Percentiles rank a stretch among this genome's conserved stretches.
Evolutionary conservation across 371 early-diverging fungal genomes (phyloP).

Genomic region (Mortierella sp.): DNA sequence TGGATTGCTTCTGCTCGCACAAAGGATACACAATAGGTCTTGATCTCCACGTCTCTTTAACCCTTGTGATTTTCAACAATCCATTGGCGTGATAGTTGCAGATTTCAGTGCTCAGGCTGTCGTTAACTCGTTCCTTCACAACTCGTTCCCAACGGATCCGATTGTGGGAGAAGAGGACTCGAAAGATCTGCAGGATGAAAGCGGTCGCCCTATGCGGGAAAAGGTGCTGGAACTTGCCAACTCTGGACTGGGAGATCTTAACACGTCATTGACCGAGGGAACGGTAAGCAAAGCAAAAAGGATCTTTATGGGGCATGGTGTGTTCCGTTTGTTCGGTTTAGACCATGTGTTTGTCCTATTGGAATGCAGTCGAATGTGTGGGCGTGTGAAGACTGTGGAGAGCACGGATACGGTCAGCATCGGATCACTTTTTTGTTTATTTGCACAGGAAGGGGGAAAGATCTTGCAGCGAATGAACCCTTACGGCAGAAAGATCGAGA

Average conservation of each 20-base stretch:
- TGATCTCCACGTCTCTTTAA: conserved; percentile 2
- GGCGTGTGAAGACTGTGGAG: conserved; percentile 1
- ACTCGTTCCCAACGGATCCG: conserved; percentile 85
- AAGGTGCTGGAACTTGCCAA: conserved; percentile 86
- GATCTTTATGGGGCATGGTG: background rate
- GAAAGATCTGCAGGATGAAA: conserved; percentile 81
- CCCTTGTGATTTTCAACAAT: background rate
- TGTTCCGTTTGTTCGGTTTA: conserved; percentile 9
- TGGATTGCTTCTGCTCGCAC: background rate
- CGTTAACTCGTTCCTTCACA: conserved; percentile 81
- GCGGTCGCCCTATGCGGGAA: conserved; percentile 71
- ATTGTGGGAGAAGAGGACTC: conserved; percentile 97
- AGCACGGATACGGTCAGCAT: background rate
- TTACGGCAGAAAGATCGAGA: conserved; percentile 3
- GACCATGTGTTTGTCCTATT: conserved; percentile 11
- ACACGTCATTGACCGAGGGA: conserved; percentile 64
- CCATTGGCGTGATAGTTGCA: conserved; percentile 72
- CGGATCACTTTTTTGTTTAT: background rate
- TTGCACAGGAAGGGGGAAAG: background rate
- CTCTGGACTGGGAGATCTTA: conserved; percentile 61
- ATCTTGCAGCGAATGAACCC: background rate
- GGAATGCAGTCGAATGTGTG: background rate
- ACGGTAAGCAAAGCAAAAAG: conserved; percentile 62
- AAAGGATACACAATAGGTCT: conserved; percentile 8
- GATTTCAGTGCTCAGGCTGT: conserved; percentile 97